phyloP scores from a whole-genome alignment of 371 early-diverging fungal genomes.

The Syncephalastrum sp. region DNA sequence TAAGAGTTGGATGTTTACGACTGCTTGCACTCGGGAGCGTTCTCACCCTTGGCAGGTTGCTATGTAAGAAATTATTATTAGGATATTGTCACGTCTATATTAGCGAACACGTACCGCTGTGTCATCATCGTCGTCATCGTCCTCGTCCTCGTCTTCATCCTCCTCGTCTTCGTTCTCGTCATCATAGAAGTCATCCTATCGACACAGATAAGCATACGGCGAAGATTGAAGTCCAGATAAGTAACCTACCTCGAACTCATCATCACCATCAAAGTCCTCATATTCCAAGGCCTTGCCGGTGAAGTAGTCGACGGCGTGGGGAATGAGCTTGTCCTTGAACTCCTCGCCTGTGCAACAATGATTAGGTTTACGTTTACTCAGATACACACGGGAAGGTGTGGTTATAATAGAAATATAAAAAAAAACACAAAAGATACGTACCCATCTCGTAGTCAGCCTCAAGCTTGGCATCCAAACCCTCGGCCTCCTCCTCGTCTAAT shows the following conservation, averaged over 20 bases:
- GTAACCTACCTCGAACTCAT: conserved; percentile 58
- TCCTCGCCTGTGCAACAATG: conserved; percentile 57
- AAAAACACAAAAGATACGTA: neutral
- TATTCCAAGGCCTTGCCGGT: conserved; percentile 93
- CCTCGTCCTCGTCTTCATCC: conserved; percentile 50
- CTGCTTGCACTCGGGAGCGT: conserved; percentile 68
- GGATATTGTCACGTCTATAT: too few species aligned
- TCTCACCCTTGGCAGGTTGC: conserved; percentile 39
- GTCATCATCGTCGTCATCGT: conserved; percentile 51
- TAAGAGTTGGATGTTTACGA: conserved; percentile 25
- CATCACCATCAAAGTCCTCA: conserved; percentile 69
- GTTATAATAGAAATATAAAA: conserved; percentile 4
- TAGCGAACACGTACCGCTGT: conserved; percentile 41
- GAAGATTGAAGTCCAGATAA: conserved; percentile 17
- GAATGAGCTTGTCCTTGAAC: conserved; percentile 94
- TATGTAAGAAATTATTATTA: conserved; percentile 18
- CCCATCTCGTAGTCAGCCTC: conserved; percentile 95
- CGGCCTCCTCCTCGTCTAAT: conserved; percentile 73
- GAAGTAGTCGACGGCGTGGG: conserved; percentile 97
- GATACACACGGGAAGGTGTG: neutral
- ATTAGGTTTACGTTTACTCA: too few species aligned
- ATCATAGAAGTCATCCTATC: conserved; percentile 62
- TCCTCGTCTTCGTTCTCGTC: conserved; percentile 68
- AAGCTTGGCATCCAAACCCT: conserved; percentile 75
- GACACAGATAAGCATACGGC: conserved; percentile 24